Percentiles rank a stretch among this genome's conserved stretches.
Evolutionary conservation across 805 yeast genomes (phyloP).

Genomic region (Candida corydali): DNA sequence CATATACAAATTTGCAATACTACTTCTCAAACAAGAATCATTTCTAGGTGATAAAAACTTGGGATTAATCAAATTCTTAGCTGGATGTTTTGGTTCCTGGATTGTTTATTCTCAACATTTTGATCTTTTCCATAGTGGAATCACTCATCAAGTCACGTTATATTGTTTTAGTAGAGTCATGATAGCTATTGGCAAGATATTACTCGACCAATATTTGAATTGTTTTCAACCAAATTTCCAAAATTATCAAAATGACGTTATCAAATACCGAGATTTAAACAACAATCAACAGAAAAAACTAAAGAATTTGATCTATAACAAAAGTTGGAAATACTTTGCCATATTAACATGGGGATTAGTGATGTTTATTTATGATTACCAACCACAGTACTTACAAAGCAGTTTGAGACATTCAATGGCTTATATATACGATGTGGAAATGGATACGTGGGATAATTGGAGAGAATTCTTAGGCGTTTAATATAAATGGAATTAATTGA

Average conservation of each 20-base stretch:
- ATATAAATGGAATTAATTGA: not conserved
- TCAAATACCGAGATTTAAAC: slow-evolving; percentile 21
- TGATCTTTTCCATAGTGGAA: slow-evolving; percentile 40
- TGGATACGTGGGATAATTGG: slow-evolving; percentile 47
- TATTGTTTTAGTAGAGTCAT: slow-evolving; percentile 69
- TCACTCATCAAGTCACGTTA: slow-evolving; percentile 70
- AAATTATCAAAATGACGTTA: slow-evolving; percentile 10
- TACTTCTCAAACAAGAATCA: slow-evolving; percentile 26
- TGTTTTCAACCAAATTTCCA: slow-evolving; percentile 31
- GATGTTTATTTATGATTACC: slow-evolving; percentile 63
- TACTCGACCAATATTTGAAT: slow-evolving; percentile 36
- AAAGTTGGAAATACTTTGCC: slow-evolving; percentile 57
- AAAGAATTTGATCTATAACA: slow-evolving; percentile 24
- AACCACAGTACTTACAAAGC: slow-evolving; percentile 59
- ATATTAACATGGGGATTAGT: slow-evolving; percentile 69
- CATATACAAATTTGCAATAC: slow-evolving; percentile 41
- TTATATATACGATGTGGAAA: slow-evolving; percentile 61
- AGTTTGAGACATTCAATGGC: slow-evolving; percentile 67
- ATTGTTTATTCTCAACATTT: slow-evolving; percentile 43
- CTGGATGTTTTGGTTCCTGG: slow-evolving; percentile 41
- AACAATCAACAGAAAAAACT: slow-evolving; percentile 30
- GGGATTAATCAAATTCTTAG: slow-evolving; percentile 28
- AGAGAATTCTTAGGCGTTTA: slow-evolving; percentile 37
- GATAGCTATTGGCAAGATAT: slow-evolving; percentile 55
- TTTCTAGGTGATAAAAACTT: slow-evolving; percentile 29